Conservation (phyloP, 2,329 filamentous ascomycete species). For the Nigrospora osmanthi region DNA sequence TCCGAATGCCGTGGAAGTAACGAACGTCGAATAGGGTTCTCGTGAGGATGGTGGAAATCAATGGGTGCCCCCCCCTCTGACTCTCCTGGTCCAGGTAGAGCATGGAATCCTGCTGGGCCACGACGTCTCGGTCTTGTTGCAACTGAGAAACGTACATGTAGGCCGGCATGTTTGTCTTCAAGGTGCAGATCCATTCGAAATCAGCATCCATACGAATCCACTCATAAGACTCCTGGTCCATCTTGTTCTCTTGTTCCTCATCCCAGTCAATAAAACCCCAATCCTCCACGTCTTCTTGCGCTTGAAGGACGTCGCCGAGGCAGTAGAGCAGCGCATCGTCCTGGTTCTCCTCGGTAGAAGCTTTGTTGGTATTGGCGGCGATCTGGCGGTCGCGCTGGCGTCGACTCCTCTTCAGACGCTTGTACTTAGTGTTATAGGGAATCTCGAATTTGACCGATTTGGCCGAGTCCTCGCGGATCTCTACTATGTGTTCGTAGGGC, state of each 20-base stretch:
- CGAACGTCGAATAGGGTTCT: slow-evolving; percentile 84
- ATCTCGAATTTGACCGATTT: slow-evolving; percentile 79
- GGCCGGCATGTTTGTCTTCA: slow-evolving; percentile 72
- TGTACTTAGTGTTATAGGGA: slow-evolving; percentile 98
- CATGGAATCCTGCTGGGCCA: slow-evolving; percentile 74
- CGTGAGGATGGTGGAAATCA: slow-evolving; percentile 82
- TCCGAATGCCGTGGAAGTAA: slow-evolving; percentile 90
- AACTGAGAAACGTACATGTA: slow-evolving; percentile 99
- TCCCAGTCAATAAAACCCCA: slow-evolving; percentile 90
- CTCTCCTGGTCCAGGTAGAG: slow-evolving; percentile 60
- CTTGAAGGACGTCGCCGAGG: slow-evolving; percentile 82
- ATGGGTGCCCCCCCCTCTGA: slow-evolving; percentile 48
- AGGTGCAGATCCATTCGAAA: slow-evolving; percentile 93
- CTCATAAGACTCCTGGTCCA: slow-evolving; percentile 95
- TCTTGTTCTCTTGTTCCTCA: slow-evolving; percentile 76
- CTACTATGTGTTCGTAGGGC: slow-evolving; percentile 94
- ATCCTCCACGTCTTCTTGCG: slow-evolving; percentile 68
- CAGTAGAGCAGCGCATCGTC: slow-evolving; percentile 85
- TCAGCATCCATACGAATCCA: slow-evolving; percentile 98
- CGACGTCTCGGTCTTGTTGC: slow-evolving; percentile 93
- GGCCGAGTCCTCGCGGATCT: slow-evolving; percentile 80
- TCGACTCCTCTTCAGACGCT: slow-evolving; percentile 81
- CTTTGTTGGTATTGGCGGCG: slow-evolving; percentile 26
- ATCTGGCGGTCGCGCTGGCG: slow-evolving; percentile 51
- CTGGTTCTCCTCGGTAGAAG: slow-evolving; percentile 48